Percentiles rank a stretch among this genome's conserved stretches.
These are phyloP conservation scores for Fragilariopsis cylindrus DNA, from an alignment of 108 stramenopile genomes.

Conservation along the genomic window DNA sequence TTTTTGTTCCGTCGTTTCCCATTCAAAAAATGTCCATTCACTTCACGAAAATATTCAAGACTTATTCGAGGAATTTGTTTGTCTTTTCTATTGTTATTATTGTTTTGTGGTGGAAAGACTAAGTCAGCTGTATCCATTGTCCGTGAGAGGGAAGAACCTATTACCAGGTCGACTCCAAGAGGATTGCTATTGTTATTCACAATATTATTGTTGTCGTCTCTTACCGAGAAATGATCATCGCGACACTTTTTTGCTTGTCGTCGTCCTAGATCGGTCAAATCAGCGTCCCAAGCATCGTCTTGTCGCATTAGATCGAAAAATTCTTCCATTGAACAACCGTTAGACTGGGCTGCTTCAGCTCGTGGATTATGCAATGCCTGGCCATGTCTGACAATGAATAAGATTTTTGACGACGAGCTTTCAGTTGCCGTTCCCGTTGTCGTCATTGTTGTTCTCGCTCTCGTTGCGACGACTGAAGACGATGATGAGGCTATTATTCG, in stretches of 20 bases:
- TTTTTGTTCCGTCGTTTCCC: conserved; percentile 53
- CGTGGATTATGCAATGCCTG: conserved; percentile 84
- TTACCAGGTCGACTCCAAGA: conserved; percentile 37
- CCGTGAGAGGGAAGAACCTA: conserved; percentile 42
- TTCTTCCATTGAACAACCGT: conserved; percentile 66
- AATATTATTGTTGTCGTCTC: background rate
- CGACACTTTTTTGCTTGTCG: conserved; percentile 41
- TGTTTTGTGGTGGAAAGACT: conserved; percentile 33
- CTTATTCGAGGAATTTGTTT: conserved; percentile 35
- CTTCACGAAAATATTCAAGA: conserved; percentile 74
- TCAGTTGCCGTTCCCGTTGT: no score
- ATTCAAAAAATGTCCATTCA: conserved; percentile 78
- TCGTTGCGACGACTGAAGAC: no score
- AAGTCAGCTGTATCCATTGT: conserved; percentile 46
- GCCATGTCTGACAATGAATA: conserved; percentile 70
- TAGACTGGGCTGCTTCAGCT: conserved; percentile 63
- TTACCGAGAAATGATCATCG: conserved; percentile 15
- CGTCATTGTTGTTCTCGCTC: no score
- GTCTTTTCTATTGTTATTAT: conserved; percentile 5
- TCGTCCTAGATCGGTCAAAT: conserved; percentile 59
- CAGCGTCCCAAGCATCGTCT: conserved; percentile 71
- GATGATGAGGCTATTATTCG: background rate
- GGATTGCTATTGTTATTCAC: background rate
- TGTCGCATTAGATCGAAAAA: conserved; percentile 70
- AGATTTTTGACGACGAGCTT: conserved; percentile 29